A percentile compares a stretch with the other conserved stretches of the same genome.
Evolutionary conservation across 805 yeast species (phyloP).

Genomic region (Geotrichum ghanense): DNA sequence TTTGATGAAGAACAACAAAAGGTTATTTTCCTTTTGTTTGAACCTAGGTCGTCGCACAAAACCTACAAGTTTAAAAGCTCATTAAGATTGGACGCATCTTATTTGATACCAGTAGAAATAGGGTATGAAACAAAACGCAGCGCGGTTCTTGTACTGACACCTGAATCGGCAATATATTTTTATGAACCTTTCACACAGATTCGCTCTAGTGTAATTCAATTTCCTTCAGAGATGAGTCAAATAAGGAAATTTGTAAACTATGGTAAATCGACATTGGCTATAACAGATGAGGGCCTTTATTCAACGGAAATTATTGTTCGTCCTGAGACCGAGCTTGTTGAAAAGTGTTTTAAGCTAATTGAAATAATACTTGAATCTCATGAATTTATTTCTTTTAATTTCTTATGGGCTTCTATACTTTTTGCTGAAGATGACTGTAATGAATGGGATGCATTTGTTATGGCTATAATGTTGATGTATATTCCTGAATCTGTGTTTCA

Average conservation of each 20-base stretch:
- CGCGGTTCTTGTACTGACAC: not conserved
- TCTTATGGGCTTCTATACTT: slow-evolving; percentile 50
- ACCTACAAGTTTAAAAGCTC: not conserved
- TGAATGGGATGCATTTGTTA: slow-evolving; percentile 53
- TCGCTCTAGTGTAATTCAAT: slow-evolving; percentile 6
- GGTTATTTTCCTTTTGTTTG: not conserved
- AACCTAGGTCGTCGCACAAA: not conserved
- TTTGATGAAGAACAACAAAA: not conserved
- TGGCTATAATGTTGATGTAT: slow-evolving; percentile 37
- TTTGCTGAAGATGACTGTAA: slow-evolving; percentile 30
- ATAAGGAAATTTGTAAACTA: not conserved
- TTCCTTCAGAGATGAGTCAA: slow-evolving; percentile 2
- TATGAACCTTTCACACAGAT: slow-evolving; percentile 4
- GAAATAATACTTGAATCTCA: slow-evolving; percentile 46
- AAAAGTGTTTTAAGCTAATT: slow-evolving; percentile 37
- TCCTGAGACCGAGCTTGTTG: slow-evolving; percentile 36
- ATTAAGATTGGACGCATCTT: not conserved
- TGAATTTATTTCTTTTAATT: slow-evolving; percentile 45
- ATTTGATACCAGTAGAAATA: not conserved
- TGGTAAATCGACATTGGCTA: not conserved
- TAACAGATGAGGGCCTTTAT: not conserved
- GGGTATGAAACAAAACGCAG: not conserved
- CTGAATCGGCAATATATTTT: not conserved
- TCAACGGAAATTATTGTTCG: not conserved
- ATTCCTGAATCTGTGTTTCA: slow-evolving; percentile 1